Base-by-base conservation (phyloP, 2,329 filamentous ascomycete species). In the Botrytis paeoniae region DNA sequence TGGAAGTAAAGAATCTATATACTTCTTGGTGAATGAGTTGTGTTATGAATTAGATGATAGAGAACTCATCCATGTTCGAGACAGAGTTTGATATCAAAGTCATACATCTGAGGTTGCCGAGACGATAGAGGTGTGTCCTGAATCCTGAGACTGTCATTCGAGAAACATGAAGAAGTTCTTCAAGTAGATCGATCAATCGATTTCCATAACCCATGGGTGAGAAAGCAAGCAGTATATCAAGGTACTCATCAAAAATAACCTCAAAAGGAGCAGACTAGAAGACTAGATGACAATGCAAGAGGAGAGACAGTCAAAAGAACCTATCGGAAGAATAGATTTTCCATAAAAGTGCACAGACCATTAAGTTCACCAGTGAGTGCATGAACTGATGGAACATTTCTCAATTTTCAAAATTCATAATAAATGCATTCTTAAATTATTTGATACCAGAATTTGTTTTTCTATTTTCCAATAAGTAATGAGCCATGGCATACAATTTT, bases 311-410 rank as follows among this genome's bases (percentile, higher is more conserved):
- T 68, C 45, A 41, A 12, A 41, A 41, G 48, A 68, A 68, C 35
- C 45, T 9, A 68, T 68, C 64, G 64, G 64, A 68, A 54, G 9
- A 57, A 68, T 22, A 68, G 48, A 68, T 29, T 29, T 57, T 57
- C 45, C 64, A 4, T 1, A 20, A 2, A 7, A 25, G 9, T 41
- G 64, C 48, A 68, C 64, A 68, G 64, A 68, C 25, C 35, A 68
- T 32, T 14, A 9, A 20, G 57, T 59, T 16, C 54, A 20, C 7
- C 45, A n/a, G 8, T 48, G 4, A 12, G 45, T 25, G 45, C 22
- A 12, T 48, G 45, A 0, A 51, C 22, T 14, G n/a, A 51, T 10
- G 6, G 14, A 22, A 51, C 12, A n/a, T 51, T 4, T 48, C 20
- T 51, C 22, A 51, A 14, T 4, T 51, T n/a, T 51, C 4, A 9